phyloP scores from a whole-genome alignment of 148 eudicot species.

The Silene latifolia region DNA sequence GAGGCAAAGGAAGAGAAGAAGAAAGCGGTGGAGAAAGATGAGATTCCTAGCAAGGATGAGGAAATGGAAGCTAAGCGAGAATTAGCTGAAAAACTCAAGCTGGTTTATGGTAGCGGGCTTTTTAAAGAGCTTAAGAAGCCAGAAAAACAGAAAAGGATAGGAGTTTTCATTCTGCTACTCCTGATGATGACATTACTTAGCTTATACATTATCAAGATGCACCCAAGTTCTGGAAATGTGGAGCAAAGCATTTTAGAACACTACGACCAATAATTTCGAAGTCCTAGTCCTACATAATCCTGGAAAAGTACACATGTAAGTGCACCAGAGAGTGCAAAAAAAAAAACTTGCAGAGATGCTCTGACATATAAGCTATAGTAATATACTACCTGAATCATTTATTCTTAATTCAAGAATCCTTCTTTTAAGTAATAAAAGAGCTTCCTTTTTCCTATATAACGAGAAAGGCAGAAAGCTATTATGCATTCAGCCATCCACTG shows the following conservation, averaged over 20 bases:
- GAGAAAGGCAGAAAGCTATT: slow-evolving; percentile 2
- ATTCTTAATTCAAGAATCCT: not conserved
- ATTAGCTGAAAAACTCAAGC: slow-evolving; percentile 3
- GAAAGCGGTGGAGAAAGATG: slow-evolving; percentile 8
- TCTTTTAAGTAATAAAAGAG: slow-evolving; percentile 13
- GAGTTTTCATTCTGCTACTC: slow-evolving; percentile 24
- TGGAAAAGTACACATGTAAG: not conserved
- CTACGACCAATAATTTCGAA: not conserved
- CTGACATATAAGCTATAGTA: slow-evolving; percentile 2
- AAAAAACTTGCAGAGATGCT: not conserved
- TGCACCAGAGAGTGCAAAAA: not conserved
- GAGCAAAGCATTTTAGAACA: slow-evolving; percentile 5
- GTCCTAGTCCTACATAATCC: not conserved
- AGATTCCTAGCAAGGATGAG: slow-evolving; percentile 16
- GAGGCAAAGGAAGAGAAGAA: slow-evolving; percentile 5
- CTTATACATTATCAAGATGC: slow-evolving; percentile 20
- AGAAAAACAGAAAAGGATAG: slow-evolving; percentile 24
- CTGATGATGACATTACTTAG: slow-evolving; percentile 26
- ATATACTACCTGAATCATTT: not conserved
- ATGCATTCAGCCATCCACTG: not conserved
- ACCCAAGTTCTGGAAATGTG: slow-evolving; percentile 12
- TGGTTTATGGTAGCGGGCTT: slow-evolving; percentile 13
- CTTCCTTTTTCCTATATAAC: not conserved
- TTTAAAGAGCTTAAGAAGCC: slow-evolving; percentile 40
- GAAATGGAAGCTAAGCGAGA: not conserved